A percentile compares a stretch with the other conserved stretches of the same genome.
Conservation (phyloP, 2,329 filamentous ascomycete genomes). For the Diaporthe citrichinensis region DNA sequence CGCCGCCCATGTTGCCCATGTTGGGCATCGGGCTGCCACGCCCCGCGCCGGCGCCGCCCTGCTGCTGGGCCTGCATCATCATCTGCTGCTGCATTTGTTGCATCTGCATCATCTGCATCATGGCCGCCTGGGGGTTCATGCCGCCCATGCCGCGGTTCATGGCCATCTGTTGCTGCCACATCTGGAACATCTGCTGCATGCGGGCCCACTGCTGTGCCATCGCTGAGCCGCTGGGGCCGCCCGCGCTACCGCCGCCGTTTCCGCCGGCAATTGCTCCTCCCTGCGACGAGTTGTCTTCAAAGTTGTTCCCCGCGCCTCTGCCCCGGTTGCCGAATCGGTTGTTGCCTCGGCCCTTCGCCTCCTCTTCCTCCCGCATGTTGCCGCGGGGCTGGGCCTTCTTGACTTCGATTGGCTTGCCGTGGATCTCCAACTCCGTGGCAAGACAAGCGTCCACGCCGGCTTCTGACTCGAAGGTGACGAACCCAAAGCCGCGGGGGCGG, state of each 20-base stretch:
- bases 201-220: constrained; percentile 99
- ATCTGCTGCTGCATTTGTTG: constrained; percentile 78
- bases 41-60: constrained; percentile 45
- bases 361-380: constrained; percentile 93
- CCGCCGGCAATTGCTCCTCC: constrained; percentile 38
- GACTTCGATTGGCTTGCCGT: constrained; percentile 96
- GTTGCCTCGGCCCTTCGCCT: constrained; percentile 71
- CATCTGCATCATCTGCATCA: constrained; percentile 78
- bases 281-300: constrained; percentile 48
- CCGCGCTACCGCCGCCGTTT: constrained; percentile 48
- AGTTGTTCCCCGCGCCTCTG: constrained; percentile 56
- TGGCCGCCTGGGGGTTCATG: constrained; percentile 56
- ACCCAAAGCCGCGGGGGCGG: constrained; percentile 95
- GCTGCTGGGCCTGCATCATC: constrained; percentile 57
- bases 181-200: constrained; percentile 99
- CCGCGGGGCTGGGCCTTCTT: constrained; percentile 97
- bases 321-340: constrained; percentile 70
- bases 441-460: constrained; percentile 94
- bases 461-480: constrained; percentile 98
- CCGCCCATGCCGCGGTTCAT: constrained; percentile 80
- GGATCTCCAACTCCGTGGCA: constrained; percentile 87
- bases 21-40: constrained; percentile 56
- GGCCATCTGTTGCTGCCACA: constrained; percentile 88
- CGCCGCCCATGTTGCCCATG: constrained; percentile 43
- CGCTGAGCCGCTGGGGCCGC: constrained; percentile 89